phyloP scores from a whole-genome alignment of 116 monocot genomes.

The Phalaenopsis hybrid region DNA sequence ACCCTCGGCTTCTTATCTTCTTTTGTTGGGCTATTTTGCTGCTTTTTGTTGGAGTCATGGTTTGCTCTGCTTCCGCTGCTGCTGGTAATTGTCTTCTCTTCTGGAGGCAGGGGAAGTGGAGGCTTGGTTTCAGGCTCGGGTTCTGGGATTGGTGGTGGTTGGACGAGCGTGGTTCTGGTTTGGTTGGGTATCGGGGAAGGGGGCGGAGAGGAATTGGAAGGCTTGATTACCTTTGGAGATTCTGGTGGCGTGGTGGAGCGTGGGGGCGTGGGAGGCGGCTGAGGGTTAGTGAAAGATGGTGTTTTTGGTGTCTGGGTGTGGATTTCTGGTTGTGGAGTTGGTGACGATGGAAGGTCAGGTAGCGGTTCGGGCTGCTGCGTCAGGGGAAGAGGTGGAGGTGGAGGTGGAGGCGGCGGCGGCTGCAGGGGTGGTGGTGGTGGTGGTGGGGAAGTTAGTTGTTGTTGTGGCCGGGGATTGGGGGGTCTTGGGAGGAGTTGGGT shows the following conservation, averaged over 20 bases:
- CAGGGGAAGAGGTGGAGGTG: neutral
- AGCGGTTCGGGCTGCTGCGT: neutral
- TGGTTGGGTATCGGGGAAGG: conserved; percentile 7
- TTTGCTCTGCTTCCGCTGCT: neutral
- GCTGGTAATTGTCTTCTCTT: neutral
- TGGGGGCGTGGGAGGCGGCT: neutral
- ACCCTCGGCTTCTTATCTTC: conserved; percentile 23
- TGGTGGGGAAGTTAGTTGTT: neutral
- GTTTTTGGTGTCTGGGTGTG: neutral
- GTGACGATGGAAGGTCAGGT: neutral
- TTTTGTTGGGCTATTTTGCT: neutral
- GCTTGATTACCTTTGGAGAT: conserved; percentile 30
- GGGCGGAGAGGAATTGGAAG: conserved; percentile 13
- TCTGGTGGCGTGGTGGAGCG: neutral
- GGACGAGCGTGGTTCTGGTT: neutral
- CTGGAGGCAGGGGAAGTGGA: neutral
- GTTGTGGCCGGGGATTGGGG: neutral
- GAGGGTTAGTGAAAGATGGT: neutral
- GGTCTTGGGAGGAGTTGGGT: neutral
- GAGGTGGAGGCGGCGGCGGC: neutral
- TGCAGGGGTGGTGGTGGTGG: neutral
- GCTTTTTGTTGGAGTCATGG: conserved; percentile 3
- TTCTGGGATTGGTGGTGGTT: neutral
- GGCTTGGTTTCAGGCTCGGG: conserved; percentile 11
- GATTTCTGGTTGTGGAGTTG: neutral